phyloP scores from a whole-genome alignment of 2,329 filamentous ascomycete species.

The Penicillium sp. region DNA sequence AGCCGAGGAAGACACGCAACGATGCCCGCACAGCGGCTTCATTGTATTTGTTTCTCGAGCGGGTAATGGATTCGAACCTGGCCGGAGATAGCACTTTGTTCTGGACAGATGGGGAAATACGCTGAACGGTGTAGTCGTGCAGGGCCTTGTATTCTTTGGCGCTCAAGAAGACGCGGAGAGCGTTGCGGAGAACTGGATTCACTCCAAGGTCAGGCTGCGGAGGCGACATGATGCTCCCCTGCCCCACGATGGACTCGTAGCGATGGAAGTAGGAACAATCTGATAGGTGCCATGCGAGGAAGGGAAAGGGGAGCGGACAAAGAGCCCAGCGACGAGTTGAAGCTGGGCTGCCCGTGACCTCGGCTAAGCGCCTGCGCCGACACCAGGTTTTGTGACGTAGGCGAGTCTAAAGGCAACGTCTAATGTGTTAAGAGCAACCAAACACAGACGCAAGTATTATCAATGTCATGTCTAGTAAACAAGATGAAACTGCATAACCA shows the following conservation, averaged over 20 bases:
- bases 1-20: slow-evolving; percentile 70
- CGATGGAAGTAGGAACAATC: not conserved
- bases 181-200: slow-evolving; percentile 81
- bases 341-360: slow-evolving; percentile 25
- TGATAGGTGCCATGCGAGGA: slow-evolving; percentile 1
- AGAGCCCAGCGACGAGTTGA: slow-evolving; percentile 1
- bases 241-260: not conserved
- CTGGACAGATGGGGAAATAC: slow-evolving; percentile 64
- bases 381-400: not conserved
- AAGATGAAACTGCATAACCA: not conserved
- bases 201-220: slow-evolving; percentile 32
- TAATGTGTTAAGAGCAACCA: no score
- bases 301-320: slow-evolving; percentile 4
- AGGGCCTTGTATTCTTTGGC: slow-evolving; percentile 84
- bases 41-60: slow-evolving; percentile 68
- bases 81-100: slow-evolving; percentile 57
- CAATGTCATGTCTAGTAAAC: slow-evolving; percentile 4
- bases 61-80: slow-evolving; percentile 57
- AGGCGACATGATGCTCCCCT: slow-evolving; percentile 30
- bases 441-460: not conserved
- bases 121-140: slow-evolving; percentile 80
- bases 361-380: slow-evolving; percentile 19
- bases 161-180: slow-evolving; percentile 81
- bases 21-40: slow-evolving; percentile 72
- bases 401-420: not conserved